Evolutionary conservation across 192 early-diverging fungal species (phyloP).

Genomic region (Linnemannia schmuckeri): DNA sequence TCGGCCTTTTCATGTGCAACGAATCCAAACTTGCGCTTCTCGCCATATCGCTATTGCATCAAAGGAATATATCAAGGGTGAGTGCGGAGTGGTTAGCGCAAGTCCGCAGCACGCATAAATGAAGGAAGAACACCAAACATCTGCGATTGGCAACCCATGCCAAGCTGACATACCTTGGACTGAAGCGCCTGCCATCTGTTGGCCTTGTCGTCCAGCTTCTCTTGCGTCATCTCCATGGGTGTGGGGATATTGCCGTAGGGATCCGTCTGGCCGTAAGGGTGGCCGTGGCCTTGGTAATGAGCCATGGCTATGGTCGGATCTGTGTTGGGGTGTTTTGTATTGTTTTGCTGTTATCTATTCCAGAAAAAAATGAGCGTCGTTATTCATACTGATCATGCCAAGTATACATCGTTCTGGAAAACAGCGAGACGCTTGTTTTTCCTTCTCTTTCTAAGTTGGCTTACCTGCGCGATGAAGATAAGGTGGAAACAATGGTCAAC

Average conservation of each 20-base stretch:
- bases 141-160: neutral
- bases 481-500: slow-evolving; percentile 8
- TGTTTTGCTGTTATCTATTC: slow-evolving; percentile 2
- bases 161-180: slow-evolving; percentile 61
- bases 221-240: slow-evolving; percentile 57
- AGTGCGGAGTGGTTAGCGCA: neutral
- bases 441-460: neutral
- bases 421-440: neutral
- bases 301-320: slow-evolving; percentile 43
- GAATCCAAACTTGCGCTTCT: slow-evolving; percentile 96
- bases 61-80: too few relatives aligned
- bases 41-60: slow-evolving; percentile 78
- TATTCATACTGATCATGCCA: neutral
- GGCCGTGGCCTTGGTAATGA: slow-evolving; percentile 37
- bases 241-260: slow-evolving; percentile 36
- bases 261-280: slow-evolving; percentile 42
- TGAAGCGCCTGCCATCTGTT: slow-evolving; percentile 94
- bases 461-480: neutral
- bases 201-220: slow-evolving; percentile 84
- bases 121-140: neutral
- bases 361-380: neutral
- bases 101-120: neutral
- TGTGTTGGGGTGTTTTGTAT: slow-evolving; percentile 10
- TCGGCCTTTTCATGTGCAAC: slow-evolving; percentile 94
- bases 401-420: neutral